Evolutionary conservation across 805 yeast species (phyloP).

Genomic region (Priceomyces medius): DNA sequence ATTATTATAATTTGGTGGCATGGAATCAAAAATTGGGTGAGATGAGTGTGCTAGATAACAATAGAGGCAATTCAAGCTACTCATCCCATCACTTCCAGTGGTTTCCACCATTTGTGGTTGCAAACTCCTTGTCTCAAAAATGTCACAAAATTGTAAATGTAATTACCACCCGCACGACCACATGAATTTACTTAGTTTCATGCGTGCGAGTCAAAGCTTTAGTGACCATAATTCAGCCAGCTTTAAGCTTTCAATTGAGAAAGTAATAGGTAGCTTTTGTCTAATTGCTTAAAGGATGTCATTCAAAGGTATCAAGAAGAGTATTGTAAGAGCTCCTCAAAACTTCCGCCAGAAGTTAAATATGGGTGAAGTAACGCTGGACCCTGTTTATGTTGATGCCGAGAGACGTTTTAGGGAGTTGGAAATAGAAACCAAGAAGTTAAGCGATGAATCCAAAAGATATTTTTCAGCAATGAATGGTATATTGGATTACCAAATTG

Average conservation of each 20-base stretch:
- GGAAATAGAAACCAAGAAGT: slow-evolving; percentile 83
- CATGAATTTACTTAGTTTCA: background rate
- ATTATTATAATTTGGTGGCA: slow-evolving; percentile 9
- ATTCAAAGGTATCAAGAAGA: slow-evolving; percentile 82
- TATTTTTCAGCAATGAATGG: slow-evolving; percentile 91
- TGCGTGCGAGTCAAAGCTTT: background rate
- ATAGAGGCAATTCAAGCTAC: too few relatives aligned
- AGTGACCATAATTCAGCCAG: too few relatives aligned
- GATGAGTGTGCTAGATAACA: too few relatives aligned
- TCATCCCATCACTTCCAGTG: too few relatives aligned
- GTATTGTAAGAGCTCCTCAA: slow-evolving; percentile 87
- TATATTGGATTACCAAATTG: slow-evolving; percentile 90
- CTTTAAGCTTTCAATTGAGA: background rate
- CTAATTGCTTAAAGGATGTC: slow-evolving; percentile 66
- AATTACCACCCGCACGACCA: background rate
- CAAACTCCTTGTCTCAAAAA: background rate
- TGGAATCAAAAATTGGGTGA: too few relatives aligned
- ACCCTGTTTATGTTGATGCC: slow-evolving; percentile 91
- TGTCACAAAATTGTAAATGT: background rate
- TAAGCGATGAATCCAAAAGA: slow-evolving; percentile 85
- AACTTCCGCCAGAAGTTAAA: slow-evolving; percentile 84
- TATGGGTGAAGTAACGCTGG: slow-evolving; percentile 65
- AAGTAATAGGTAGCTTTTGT: background rate
- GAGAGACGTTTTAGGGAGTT: slow-evolving; percentile 94
- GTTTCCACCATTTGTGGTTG: background rate